phyloP scores from a whole-genome alignment of 306 rosid genomes.

The Casuarina cunninghamiana region DNA sequence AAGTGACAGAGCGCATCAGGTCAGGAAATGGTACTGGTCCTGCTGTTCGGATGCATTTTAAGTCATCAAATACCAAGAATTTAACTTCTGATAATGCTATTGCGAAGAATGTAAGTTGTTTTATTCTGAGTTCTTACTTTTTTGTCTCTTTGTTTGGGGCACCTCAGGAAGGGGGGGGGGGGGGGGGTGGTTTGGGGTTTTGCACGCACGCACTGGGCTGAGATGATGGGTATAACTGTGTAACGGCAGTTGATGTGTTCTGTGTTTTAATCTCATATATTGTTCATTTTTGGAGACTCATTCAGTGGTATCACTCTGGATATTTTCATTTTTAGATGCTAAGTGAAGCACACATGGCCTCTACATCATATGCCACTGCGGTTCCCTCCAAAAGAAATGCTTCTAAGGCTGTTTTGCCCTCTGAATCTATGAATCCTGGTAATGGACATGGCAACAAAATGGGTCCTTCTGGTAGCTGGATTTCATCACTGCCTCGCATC shows the following conservation, averaged over 20 bases:
- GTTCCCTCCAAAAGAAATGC: conserved; percentile 61
- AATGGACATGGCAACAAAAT: conserved; percentile 57
- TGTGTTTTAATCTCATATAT: neutral
- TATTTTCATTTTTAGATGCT: conserved; percentile 48
- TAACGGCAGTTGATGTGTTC: neutral
- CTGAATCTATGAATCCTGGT: conserved; percentile 56
- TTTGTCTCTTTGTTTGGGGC: neutral
- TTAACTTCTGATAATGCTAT: conserved; percentile 57
- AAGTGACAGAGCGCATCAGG: conserved; percentile 58
- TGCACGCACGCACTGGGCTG: too few species aligned
- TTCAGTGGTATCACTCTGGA: conserved; percentile 12
- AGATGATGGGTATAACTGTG: too few species aligned
- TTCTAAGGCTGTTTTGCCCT: conserved; percentile 50
- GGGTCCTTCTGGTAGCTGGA: conserved; percentile 92
- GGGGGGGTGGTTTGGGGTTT: too few species aligned
- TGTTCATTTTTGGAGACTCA: conserved; percentile 5
- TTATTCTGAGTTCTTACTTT: neutral
- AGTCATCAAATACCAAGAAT: conserved; percentile 57
- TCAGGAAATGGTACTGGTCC: conserved; percentile 56
- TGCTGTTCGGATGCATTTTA: conserved; percentile 72
- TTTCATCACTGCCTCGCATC: conserved; percentile 75
- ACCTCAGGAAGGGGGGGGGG: neutral
- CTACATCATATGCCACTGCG: conserved; percentile 55
- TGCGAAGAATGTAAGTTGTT: conserved; percentile 65
- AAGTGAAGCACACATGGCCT: conserved; percentile 54